Conservation (phyloP, 2,329 filamentous ascomycete genomes). For the Diaporthe eres region DNA sequence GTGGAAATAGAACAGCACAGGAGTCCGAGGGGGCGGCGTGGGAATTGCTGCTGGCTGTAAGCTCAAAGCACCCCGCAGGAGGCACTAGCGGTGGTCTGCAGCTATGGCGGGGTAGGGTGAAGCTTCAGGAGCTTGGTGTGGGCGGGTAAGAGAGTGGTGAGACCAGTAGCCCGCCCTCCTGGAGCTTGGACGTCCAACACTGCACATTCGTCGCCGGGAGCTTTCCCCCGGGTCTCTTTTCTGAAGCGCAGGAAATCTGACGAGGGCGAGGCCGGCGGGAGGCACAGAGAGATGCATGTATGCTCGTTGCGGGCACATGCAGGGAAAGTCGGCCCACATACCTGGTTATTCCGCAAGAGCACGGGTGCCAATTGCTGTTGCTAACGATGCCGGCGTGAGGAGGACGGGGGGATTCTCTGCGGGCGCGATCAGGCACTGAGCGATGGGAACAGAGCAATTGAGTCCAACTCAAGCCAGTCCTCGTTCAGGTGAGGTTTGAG, state of each 20-base stretch:
- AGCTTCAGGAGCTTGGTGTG: constrained; percentile 28
- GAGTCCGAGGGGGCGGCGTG: background rate
- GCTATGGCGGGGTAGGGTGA: constrained; percentile 27
- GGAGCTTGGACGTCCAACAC: constrained; percentile 2
- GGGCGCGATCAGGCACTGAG: background rate
- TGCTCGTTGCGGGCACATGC: background rate
- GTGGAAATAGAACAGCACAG: background rate
- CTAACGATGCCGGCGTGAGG: background rate
- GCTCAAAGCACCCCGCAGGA: constrained; percentile 20
- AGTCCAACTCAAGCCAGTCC: background rate
- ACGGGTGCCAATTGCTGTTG: background rate
- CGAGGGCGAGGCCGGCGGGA: background rate
- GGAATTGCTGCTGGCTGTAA: constrained; percentile 8
- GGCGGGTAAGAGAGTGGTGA: background rate
- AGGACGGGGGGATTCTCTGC: background rate
- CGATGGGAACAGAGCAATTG: constrained; percentile 3
- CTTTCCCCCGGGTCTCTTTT: too few species aligned
- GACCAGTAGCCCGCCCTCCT: background rate
- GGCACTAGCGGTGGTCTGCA: constrained; percentile 17
- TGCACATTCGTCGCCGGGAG: background rate
- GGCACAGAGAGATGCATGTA: background rate
- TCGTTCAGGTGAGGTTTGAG: background rate
- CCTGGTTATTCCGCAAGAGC: background rate
- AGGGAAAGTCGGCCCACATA: background rate
- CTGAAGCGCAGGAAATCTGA: background rate